Conservation (phyloP, 345 rosid species). For the Syzygium oleosum region DNA sequence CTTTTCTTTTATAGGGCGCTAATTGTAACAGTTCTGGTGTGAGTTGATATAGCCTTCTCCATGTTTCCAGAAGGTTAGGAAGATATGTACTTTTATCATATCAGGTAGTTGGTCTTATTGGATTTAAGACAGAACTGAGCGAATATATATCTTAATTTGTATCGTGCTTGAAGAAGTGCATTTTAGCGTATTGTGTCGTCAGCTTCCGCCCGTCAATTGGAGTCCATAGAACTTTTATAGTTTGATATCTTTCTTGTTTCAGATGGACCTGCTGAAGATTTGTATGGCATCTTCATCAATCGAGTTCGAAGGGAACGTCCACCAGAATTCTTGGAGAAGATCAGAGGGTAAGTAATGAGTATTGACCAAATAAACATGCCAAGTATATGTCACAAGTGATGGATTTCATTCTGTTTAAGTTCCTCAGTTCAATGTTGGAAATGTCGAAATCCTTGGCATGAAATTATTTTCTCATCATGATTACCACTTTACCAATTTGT, state of each 20-base stretch:
- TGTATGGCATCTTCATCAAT: conserved; percentile 84
- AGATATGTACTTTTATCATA: not conserved
- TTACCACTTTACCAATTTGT: not conserved
- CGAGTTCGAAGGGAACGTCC: conserved; percentile 73
- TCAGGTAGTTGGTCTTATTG: not conserved
- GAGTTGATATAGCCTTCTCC: not conserved
- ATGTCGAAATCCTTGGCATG: not conserved
- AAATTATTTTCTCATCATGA: not conserved
- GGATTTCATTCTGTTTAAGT: not conserved
- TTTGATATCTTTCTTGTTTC: not conserved
- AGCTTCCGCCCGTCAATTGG: not conserved
- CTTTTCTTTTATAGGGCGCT: not conserved
- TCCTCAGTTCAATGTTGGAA: not conserved
- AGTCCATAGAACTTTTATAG: not conserved
- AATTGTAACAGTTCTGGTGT: not conserved
- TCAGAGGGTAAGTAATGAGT: conserved; percentile 57
- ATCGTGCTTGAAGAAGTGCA: not conserved
- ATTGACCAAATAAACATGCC: not conserved
- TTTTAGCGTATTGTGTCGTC: not conserved
- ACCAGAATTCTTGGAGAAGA: conserved; percentile 54
- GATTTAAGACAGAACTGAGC: not conserved
- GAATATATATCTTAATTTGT: not conserved
- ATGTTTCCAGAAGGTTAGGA: not conserved
- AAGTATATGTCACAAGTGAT: not conserved
- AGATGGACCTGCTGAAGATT: conserved; percentile 98